A percentile compares a stretch with the other conserved stretches of the same genome.
These are phyloP conservation scores for Microstegium vimineum DNA, from an alignment of 176 grass and related monocot genomes.

Conservation along the genomic window DNA sequence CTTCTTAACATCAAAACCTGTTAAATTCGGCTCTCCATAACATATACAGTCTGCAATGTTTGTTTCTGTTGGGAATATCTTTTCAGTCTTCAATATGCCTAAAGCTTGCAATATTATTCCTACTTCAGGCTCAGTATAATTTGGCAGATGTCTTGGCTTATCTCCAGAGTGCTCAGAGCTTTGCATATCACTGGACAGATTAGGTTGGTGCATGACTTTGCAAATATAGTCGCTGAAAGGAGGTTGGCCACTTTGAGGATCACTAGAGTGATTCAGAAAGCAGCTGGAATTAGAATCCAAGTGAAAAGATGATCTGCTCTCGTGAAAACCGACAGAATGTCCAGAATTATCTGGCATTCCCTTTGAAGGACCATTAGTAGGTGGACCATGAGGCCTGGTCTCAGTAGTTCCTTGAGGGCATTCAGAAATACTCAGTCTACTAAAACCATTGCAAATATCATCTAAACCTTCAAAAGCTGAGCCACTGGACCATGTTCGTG, in stretches of 20 bases:
- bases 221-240: conserved; percentile 29
- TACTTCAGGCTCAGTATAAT: conserved; percentile 28
- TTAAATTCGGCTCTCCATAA: conserved; percentile 52
- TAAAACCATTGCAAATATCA: conserved; percentile 32
- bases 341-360: conserved; percentile 31
- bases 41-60: conserved; percentile 82
- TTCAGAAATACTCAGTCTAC: conserved; percentile 28
- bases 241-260: conserved; percentile 27
- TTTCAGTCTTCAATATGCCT: conserved; percentile 52
- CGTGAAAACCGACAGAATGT: conserved; percentile 14
- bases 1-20: conserved; percentile 55
- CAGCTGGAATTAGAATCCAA: conserved; percentile 22
- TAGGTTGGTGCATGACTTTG: conserved; percentile 9
- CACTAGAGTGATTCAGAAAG: conserved; percentile 32
- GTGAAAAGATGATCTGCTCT: conserved; percentile 22
- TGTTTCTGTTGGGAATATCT: conserved; percentile 58
- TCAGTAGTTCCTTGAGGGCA: not conserved
- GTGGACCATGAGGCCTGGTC: not conserved
- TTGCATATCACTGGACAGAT: conserved; percentile 4
- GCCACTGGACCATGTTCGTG: conserved; percentile 25
- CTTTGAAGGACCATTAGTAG: conserved; percentile 16
- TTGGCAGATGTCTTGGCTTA: conserved; percentile 20
- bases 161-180: conserved; percentile 25
- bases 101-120: conserved; percentile 48
- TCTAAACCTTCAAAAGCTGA: conserved; percentile 22